These are phyloP conservation scores for Mucuna pruriens DNA, from an alignment of 306 rosid genomes.

Conservation along the genomic window DNA sequence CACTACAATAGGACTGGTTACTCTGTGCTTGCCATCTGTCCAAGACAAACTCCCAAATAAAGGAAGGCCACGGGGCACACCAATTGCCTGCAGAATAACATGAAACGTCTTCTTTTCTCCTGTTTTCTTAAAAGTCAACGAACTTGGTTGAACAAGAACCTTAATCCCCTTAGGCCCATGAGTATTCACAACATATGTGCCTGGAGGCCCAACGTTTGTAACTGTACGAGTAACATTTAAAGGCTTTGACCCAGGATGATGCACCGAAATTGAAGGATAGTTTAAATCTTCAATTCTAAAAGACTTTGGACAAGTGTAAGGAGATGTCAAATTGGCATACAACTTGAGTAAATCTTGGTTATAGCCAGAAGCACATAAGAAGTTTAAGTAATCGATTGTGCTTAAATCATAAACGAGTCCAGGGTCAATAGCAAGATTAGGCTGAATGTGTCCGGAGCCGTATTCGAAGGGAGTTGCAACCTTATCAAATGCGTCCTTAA, in stretches of 20 bases:
- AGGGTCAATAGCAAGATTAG: conserved; percentile 57
- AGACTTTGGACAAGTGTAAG: conserved; percentile 39
- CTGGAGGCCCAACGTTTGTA: conserved; percentile 64
- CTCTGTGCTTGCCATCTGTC: conserved; percentile 56
- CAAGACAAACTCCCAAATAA: conserved; percentile 38
- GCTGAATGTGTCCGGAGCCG: conserved; percentile 60
- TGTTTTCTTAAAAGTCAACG: conserved; percentile 36
- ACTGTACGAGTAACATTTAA: conserved; percentile 44
- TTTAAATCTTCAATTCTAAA: conserved; percentile 49
- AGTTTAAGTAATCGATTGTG: conserved; percentile 51
- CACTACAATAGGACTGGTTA: conserved; percentile 53
- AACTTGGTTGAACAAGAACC: conserved; percentile 48
- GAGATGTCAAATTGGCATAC: neutral
- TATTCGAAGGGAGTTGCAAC: conserved; percentile 59
- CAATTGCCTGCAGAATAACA: conserved; percentile 36
- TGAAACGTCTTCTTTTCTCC: conserved; percentile 56
- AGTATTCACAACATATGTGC: conserved; percentile 46
- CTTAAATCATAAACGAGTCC: conserved; percentile 59
- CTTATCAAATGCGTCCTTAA: conserved; percentile 19
- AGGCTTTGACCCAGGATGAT: neutral
- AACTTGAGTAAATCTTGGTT: neutral
- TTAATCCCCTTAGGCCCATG: conserved; percentile 41
- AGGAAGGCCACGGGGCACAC: neutral
- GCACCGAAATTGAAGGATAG: conserved; percentile 63
- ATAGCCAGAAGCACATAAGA: conserved; percentile 61